These are phyloP conservation scores for Suillus fuscotomentosus DNA, from an alignment of 768 basidiomycete species.

Conservation along the genomic window DNA sequence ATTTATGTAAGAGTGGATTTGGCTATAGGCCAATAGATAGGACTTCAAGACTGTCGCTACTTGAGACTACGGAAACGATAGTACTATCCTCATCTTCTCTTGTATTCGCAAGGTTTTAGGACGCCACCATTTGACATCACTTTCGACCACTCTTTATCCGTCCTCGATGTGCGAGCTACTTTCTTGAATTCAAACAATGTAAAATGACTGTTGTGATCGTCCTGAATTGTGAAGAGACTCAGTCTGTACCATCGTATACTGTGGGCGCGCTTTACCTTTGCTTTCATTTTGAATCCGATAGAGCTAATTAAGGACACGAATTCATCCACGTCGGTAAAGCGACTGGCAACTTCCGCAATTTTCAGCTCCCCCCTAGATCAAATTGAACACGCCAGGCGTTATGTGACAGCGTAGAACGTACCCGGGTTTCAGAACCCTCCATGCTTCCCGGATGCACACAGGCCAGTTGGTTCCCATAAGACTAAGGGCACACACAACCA, in stretches of 20 bases:
- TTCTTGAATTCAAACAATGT: slow-evolving; percentile 81
- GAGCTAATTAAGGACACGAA: slow-evolving; percentile 63
- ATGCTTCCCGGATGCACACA: slow-evolving; percentile 84
- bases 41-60: neutral
- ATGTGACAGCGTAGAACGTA: slow-evolving; percentile 37
- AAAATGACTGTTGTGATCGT: slow-evolving; percentile 83
- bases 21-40: neutral
- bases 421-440: slow-evolving; percentile 84
- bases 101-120: slow-evolving; percentile 92
- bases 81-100: slow-evolving; percentile 56
- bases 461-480: slow-evolving; percentile 98
- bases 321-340: slow-evolving; percentile 66
- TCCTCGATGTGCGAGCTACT: slow-evolving; percentile 42
- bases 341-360: slow-evolving; percentile 88
- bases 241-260: neutral
- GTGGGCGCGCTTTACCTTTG: slow-evolving; percentile 49
- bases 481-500: slow-evolving; percentile 91
- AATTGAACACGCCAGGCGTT: neutral
- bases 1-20: neutral
- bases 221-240: slow-evolving; percentile 41
- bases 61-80: neutral
- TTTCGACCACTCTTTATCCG: slow-evolving; percentile 58
- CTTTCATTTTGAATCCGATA: slow-evolving; percentile 71
- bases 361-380: slow-evolving; percentile 70
- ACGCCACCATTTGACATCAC: slow-evolving; percentile 52